Conservation (phyloP, 108 stramenopile species). For the Discostella stelligeroides region DNA sequence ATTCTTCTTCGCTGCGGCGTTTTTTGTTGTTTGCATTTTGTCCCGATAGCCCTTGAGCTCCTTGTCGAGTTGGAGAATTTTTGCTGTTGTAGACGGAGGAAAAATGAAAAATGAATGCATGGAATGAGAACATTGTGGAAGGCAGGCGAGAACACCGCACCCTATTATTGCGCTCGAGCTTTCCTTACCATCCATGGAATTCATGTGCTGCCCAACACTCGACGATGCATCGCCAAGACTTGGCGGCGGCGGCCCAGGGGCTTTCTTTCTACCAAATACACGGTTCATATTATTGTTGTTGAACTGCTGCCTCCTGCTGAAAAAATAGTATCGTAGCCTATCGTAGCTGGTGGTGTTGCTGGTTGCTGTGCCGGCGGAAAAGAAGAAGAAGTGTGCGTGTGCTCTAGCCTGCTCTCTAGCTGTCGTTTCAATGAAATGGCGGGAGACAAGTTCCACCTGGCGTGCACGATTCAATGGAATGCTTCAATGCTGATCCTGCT, state of each 20-base stretch:
- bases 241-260: constrained; percentile 69
- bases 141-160: not conserved
- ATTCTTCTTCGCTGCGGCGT: constrained; percentile 71
- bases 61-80: constrained; percentile 74
- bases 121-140: not conserved
- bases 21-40: constrained; percentile 83
- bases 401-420: too few species aligned
- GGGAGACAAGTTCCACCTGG: too few species aligned
- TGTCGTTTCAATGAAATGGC: too few species aligned
- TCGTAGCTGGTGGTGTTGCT: too few species aligned
- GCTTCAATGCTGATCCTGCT: too few species aligned
- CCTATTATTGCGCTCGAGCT: too few species aligned
- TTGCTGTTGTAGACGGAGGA: constrained; percentile 30
- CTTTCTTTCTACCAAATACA: constrained; percentile 90
- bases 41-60: constrained; percentile 85
- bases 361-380: too few species aligned
- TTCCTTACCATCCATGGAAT: constrained; percentile 75
- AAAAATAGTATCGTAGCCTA: too few species aligned
- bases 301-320: too few species aligned
- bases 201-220: constrained; percentile 65
- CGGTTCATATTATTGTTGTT: constrained; percentile 75
- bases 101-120: not conserved
- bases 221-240: constrained; percentile 74
- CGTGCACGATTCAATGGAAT: too few species aligned
- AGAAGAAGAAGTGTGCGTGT: too few species aligned